Conservation (phyloP, 768 basidiomycete genomes). For the Lactarius tabidus region DNA sequence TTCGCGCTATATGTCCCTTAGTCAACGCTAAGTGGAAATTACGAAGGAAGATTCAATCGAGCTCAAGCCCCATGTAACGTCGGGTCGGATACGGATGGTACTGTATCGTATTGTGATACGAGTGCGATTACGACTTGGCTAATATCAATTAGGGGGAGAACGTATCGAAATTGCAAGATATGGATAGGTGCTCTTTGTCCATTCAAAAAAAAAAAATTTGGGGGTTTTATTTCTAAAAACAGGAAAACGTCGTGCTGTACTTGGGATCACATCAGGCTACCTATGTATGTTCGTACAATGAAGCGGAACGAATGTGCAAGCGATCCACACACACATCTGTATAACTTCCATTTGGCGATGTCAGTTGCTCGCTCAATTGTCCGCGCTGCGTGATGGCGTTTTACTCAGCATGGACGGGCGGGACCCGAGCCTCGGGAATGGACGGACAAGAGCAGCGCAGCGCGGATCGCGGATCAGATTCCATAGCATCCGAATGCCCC, state of each 20-base stretch:
- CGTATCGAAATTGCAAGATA: not conserved
- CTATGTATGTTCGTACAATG: not conserved
- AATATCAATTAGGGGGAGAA: not conserved
- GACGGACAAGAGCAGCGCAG: not conserved
- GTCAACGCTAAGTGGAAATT: not conserved
- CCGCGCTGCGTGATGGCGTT: not conserved
- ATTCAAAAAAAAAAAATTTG: too few relatives aligned
- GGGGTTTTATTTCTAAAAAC: not conserved
- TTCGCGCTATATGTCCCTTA: not conserved
- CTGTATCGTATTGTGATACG: not conserved
- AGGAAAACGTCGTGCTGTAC: not conserved
- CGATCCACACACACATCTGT: not conserved
- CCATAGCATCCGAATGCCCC: conserved; percentile 10
- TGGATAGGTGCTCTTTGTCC: not conserved
- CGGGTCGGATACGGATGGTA: not conserved
- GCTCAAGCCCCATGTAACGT: not conserved
- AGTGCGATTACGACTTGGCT: not conserved
- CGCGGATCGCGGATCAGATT: conserved; percentile 16
- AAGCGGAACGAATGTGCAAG: not conserved
- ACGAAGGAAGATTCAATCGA: conserved; percentile 1
- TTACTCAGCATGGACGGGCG: not conserved
- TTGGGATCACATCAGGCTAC: too few relatives aligned
- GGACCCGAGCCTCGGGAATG: conserved; percentile 14
- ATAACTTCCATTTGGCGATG: conserved; percentile 4
- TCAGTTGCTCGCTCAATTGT: not conserved